Evolutionary conservation across 139 green algal genomes (phyloP).

Genomic region (Haematococcus sp.): DNA sequence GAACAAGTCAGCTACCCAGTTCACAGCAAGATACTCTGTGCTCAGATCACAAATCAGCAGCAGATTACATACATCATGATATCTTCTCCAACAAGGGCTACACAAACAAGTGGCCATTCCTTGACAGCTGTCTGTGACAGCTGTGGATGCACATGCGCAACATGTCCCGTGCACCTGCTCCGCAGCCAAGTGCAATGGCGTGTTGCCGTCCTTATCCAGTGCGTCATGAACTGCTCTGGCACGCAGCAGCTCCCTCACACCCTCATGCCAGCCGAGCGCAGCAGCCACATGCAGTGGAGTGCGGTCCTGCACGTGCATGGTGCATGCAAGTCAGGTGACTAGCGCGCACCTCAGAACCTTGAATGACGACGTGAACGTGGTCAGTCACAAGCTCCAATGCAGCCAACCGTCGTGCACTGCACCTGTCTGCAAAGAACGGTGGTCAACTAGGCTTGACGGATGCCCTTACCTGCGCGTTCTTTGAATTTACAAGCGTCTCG

Average conservation of each 20-base stretch:
- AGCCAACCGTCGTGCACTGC: background rate
- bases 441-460: too few species aligned
- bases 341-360: too few species aligned
- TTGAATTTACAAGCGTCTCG: background rate
- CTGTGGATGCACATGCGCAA: background rate
- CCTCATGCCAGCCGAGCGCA: background rate
- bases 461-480: background rate
- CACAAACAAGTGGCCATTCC: too few species aligned
- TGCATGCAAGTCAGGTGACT: too few species aligned
- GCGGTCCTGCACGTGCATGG: background rate
- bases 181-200: constrained; percentile 34
- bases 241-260: constrained; percentile 28
- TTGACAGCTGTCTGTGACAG: background rate
- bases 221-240: constrained; percentile 12
- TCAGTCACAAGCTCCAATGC: too few species aligned
- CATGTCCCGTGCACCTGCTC: constrained; percentile 10
- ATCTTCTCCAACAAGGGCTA: too few species aligned
- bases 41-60: too few species aligned
- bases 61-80: too few species aligned
- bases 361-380: too few species aligned
- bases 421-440: background rate
- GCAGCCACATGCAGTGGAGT: constrained; percentile 37
- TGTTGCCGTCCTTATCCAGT: constrained; percentile 18
- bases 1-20: too few species aligned
- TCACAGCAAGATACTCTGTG: too few species aligned